These are phyloP conservation scores for Drechslerella coelobrocha DNA, from an alignment of 2,329 filamentous ascomycete species.

Conservation along the genomic window DNA sequence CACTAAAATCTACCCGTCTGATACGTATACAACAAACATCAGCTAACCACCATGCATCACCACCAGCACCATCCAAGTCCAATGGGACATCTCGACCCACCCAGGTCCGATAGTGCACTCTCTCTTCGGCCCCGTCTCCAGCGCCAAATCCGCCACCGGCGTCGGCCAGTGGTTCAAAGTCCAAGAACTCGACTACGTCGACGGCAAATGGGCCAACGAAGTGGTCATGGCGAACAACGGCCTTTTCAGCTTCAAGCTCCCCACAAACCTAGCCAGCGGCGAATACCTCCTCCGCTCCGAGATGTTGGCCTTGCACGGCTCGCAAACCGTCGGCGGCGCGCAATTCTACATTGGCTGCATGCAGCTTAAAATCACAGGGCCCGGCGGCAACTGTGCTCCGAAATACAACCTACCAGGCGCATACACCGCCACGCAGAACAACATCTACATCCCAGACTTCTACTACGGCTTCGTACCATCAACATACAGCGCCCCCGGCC, in stretches of 20 bases:
- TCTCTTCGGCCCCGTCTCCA: slow-evolving; percentile 55
- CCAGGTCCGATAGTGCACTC: slow-evolving; percentile 60
- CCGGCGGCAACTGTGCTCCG: slow-evolving; percentile 55
- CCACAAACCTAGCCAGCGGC: slow-evolving; percentile 55
- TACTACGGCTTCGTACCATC: slow-evolving; percentile 57
- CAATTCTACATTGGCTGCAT: slow-evolving; percentile 58
- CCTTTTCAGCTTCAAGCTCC: slow-evolving; percentile 54
- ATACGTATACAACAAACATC: slow-evolving; percentile 52
- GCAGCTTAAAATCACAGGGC: slow-evolving; percentile 56
- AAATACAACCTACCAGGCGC: slow-evolving; percentile 56
- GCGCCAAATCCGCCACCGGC: slow-evolving; percentile 55
- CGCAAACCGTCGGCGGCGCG: slow-evolving; percentile 55
- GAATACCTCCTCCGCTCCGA: slow-evolving; percentile 58
- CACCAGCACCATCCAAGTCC: slow-evolving; percentile 54
- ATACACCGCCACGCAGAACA: slow-evolving; percentile 55
- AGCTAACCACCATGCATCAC: slow-evolving; percentile 56
- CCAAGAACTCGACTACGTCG: slow-evolving; percentile 54
- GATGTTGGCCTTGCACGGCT: slow-evolving; percentile 57
- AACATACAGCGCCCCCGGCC: slow-evolving; percentile 56
- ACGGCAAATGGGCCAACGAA: slow-evolving; percentile 56
- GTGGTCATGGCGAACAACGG: slow-evolving; percentile 54
- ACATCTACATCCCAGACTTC: slow-evolving; percentile 54
- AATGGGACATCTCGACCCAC: slow-evolving; percentile 59
- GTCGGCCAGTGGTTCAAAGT: slow-evolving; percentile 57
- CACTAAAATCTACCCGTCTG: slow-evolving; percentile 8